Percentiles rank a stretch among this genome's conserved stretches.
Evolutionary conservation across 441 rosid species (phyloP).

Genomic region (Gossypium davidsonii): DNA sequence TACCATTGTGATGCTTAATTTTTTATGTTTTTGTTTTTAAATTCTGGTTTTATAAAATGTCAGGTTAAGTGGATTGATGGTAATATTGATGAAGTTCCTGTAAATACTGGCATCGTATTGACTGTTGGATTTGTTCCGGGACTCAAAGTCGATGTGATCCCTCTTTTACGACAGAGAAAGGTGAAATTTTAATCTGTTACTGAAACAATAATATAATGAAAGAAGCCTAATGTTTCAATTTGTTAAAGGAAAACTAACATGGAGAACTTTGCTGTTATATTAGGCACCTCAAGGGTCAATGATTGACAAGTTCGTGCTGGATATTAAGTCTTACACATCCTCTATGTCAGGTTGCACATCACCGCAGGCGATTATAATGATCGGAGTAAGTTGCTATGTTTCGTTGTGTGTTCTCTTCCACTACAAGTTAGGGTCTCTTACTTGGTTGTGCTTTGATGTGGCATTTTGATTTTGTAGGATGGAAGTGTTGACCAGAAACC

Average conservation of each 20-base stretch:
- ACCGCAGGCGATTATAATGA: slow-evolving; percentile 61
- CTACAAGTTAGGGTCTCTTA: slow-evolving; percentile 9
- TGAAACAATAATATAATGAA: not conserved
- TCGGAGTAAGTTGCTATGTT: slow-evolving; percentile 50
- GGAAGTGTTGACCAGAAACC: slow-evolving; percentile 33
- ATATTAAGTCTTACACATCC: slow-evolving; percentile 42
- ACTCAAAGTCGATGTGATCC: slow-evolving; percentile 63
- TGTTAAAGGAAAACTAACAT: slow-evolving; percentile 1
- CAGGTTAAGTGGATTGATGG: slow-evolving; percentile 34
- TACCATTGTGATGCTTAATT: not conserved
- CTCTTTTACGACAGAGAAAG: slow-evolving; percentile 29
- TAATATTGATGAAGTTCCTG: slow-evolving; percentile 4
- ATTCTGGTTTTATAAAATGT: not conserved
- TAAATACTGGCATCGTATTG: slow-evolving; percentile 39
- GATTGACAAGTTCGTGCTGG: slow-evolving; percentile 55
- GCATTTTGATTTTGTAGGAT: slow-evolving; percentile 35
- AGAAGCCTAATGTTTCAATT: not conserved
- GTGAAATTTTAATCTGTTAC: slow-evolving; percentile 16
- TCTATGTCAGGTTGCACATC: slow-evolving; percentile 46
- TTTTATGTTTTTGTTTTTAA: not conserved
- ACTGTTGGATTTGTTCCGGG: slow-evolving; percentile 84
- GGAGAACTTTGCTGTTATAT: not conserved
- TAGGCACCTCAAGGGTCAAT: slow-evolving; percentile 31
- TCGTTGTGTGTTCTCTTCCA: slow-evolving; percentile 4
- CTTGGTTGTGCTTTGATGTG: slow-evolving; percentile 10